Conservation (phyloP, 2,329 filamentous ascomycete genomes). For the Colletotrichum australisinense region DNA sequence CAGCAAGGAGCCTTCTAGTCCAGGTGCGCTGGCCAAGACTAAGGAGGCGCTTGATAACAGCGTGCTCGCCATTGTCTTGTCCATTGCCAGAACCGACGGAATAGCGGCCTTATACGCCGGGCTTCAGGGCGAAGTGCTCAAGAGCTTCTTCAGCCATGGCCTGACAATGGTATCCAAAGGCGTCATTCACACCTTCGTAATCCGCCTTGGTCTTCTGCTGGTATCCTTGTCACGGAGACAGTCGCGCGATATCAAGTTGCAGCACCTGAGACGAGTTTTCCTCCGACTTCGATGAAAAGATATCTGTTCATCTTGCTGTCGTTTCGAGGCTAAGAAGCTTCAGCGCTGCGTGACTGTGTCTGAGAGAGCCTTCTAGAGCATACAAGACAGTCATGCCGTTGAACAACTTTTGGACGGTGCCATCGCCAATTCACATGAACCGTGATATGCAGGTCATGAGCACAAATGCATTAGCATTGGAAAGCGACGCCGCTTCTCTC, state of each 20-base stretch:
- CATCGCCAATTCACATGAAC: not conserved
- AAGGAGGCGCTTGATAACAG: slow-evolving; percentile 52
- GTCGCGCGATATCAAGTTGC: slow-evolving; percentile 28
- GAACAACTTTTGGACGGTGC: not conserved
- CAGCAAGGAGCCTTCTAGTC: not conserved
- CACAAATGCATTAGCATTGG: slow-evolving; percentile 70
- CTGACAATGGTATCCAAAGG: slow-evolving; percentile 91
- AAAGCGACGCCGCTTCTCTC: slow-evolving; percentile 84
- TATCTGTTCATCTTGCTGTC: not conserved
- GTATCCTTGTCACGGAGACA: slow-evolving; percentile 8
- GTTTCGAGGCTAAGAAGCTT: not conserved
- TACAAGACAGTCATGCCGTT: not conserved
- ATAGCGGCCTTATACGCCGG: slow-evolving; percentile 79
- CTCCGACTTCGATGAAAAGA: not conserved
- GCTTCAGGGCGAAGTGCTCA: slow-evolving; percentile 79
- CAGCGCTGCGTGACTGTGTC: not conserved
- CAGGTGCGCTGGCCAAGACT: slow-evolving; percentile 21
- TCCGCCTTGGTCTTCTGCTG: slow-evolving; percentile 75
- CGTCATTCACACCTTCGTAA: slow-evolving; percentile 76
- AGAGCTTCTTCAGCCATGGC: slow-evolving; percentile 87
- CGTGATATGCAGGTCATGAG: not conserved
- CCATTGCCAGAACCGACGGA: slow-evolving; percentile 73
- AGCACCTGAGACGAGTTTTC: slow-evolving; percentile 24
- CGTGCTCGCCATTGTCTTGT: slow-evolving; percentile 72
- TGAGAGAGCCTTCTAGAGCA: not conserved